Conservation (phyloP, 805 yeast species). For the Komagataella ulmi region DNA sequence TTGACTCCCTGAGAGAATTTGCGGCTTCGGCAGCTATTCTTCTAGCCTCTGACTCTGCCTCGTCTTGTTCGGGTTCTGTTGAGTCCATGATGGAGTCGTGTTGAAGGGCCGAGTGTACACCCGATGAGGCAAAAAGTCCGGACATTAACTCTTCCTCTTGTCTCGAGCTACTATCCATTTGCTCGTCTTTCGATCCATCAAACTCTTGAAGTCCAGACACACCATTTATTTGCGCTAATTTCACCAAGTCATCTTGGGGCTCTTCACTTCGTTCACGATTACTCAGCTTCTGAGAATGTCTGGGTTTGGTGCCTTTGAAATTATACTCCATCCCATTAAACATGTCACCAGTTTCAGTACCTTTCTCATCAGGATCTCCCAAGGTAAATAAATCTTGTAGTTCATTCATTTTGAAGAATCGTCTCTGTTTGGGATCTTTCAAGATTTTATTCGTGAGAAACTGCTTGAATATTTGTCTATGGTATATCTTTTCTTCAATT, state of each 20-base stretch:
- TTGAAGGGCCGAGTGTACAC: constrained; percentile 60
- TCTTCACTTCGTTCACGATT: constrained; percentile 12
- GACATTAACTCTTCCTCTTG: constrained; percentile 62
- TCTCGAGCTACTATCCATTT: constrained; percentile 10
- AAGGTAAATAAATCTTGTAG: constrained; percentile 79
- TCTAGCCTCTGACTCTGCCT: constrained; percentile 53
- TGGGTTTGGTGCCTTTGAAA: constrained; percentile 17
- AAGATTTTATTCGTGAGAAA: constrained; percentile 84
- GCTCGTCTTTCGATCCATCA: constrained; percentile 34
- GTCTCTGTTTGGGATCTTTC: constrained; percentile 87
- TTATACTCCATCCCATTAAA: constrained; percentile 35
- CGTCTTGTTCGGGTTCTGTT: constrained; percentile 32
- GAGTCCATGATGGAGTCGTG: constrained; percentile 69
- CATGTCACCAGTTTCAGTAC: constrained; percentile 56
- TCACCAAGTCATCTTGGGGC: constrained; percentile 52
- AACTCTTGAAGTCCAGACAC: constrained; percentile 60
- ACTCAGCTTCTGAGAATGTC: constrained; percentile 20
- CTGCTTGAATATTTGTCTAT: constrained; percentile 92
- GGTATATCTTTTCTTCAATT: constrained; percentile 93
- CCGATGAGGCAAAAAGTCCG: constrained; percentile 57
- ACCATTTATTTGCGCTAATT: constrained; percentile 54
- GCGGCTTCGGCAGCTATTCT: constrained; percentile 51
- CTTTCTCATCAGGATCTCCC: constrained; percentile 58
- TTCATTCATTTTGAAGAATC: constrained; percentile 89
- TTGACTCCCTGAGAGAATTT: constrained; percentile 45